Base-by-base conservation (phyloP, 1,284 basidiomycete genomes). In the Ustilago nuda region DNA sequence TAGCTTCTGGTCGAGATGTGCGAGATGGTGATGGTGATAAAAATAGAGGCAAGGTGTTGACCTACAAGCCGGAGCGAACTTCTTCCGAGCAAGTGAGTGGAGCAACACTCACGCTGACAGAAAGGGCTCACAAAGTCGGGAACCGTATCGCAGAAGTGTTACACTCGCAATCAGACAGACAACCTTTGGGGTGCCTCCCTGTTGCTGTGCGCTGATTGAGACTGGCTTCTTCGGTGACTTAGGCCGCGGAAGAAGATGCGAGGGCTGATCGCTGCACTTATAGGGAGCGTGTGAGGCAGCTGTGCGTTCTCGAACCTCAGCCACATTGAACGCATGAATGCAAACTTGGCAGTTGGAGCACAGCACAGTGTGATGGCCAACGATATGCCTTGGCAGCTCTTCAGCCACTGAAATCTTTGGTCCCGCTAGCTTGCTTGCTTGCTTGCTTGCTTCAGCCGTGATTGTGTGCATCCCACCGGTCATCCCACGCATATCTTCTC, bases 311-410 rank as follows among this genome's bases (percentile, higher is more conserved):
- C 4, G 45, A 48, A 19, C 15, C 30, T 50, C 35, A 39, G 52
- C 23, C 57, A 52, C 48, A 30, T 52, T 41, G 57, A 27, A 39
- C 35, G 57, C 57, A 59, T 59, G 48, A 59, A 32, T 8, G 52
- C 52, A 30, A 54, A 23, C 33, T 50, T 50, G 23, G 48, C 48
- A 50, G 13, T 32, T 50, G n/a, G 11, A 50, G 23, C 4, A 19
- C 48, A 50, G 48, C 48, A 50, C 48, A 50, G 43, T 19, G 43
- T 57, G 37, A 17, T 23, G 23, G 30, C 5, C 54, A 45, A 23
- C n/a, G 36, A 36, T 45, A 45, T 55, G 27, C 15, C 19, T 35
- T 15, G 8, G 39, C 19, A 37, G 36, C 35, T 23, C 27, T 55
- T n/a, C 53, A 55, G 36, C 53, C 53, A 39, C 53, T 12, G 53